Base-by-base conservation (phyloP, 768 basidiomycete genomes). In the Fomitopsis pulvina region DNA sequence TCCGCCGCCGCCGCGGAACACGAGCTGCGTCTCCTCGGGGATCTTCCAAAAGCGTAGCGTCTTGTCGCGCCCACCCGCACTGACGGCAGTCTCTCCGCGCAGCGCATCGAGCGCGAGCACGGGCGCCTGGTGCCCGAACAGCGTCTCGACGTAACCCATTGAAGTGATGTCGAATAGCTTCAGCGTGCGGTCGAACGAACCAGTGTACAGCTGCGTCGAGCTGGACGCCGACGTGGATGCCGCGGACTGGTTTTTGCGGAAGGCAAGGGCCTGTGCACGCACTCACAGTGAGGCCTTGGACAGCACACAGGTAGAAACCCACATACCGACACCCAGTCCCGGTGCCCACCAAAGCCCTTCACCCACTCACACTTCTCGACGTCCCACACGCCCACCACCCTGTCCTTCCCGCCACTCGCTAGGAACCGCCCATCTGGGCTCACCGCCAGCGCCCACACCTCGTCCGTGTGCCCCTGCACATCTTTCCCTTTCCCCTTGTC, bases 41-140 rank as follows among this genome's bases (percentile, higher is more conserved):
- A 98, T 87, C 70, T 97, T 97, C 95, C 95, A 99, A 68, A 81
- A 98, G 29, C 96, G 77, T 52, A 85, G 79, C 0, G 93, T 96
- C 63, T 91, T 86, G 71, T 99, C 96, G 28, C 92, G 75, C 0
- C 83, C 89, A 18, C 95, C 96, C 4, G 86, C 87, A 29, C 85
- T 93, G 18, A 97, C 80, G 14, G 87, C 88, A 1, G 83, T 81
- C 58, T 97, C 92, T 6, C 80, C 80, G 28, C 87, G 82, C 14
- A 98, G 77, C 5, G 91, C 76, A 54, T 93, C 90, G 4, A 99
- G 60, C 3, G 77, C 72, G 14, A 88, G 71, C 25, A 96, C 80
- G 25, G 80, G 78, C 60, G 97, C 94, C 69, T 98, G 95, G 63
- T 99, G 96, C 1, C 96, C 96, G 63, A 95, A 99, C 3, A 98